A percentile compares a stretch with the other conserved stretches of the same genome.
Evolutionary conservation across 768 basidiomycete genomes (phyloP).

Genomic region (Rhodotorula diobovata): DNA sequence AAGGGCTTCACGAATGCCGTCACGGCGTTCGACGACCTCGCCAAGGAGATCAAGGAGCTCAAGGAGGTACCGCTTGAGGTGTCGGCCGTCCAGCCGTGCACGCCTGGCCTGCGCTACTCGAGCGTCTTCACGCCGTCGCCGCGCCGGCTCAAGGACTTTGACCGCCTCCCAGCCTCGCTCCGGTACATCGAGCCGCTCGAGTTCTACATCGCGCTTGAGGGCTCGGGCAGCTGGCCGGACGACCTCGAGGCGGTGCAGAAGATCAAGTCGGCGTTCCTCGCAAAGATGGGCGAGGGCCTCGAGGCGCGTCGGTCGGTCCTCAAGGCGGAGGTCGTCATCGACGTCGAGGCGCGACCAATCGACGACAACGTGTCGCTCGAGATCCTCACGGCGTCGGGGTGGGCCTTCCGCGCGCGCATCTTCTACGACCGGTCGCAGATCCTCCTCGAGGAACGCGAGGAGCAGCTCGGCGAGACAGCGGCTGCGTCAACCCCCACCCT

Average conservation of each 20-base stretch:
- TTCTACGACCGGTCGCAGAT: constrained; percentile 81
- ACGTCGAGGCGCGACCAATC: constrained; percentile 57
- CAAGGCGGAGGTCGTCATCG: constrained; percentile 51
- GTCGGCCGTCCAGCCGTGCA: constrained; percentile 67
- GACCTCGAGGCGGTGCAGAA: constrained; percentile 87
- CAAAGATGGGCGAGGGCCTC: constrained; percentile 66
- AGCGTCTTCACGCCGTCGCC: constrained; percentile 74
- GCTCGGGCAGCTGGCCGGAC: constrained; percentile 89
- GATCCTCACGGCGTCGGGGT: constrained; percentile 71
- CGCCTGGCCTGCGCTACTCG: constrained; percentile 74
- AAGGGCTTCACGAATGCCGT: constrained; percentile 56
- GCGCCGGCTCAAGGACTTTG: constrained; percentile 51
- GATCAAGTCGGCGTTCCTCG: constrained; percentile 87
- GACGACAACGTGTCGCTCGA: constrained; percentile 70
- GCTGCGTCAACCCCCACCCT: constrained; percentile 53
- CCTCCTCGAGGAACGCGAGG: constrained; percentile 62
- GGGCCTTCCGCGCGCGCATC: constrained; percentile 77
- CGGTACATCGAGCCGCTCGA: constrained; percentile 64
- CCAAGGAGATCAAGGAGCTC: constrained; percentile 67
- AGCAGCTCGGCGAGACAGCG: constrained; percentile 49
- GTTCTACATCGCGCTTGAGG: constrained; percentile 81
- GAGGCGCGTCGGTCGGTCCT: constrained; percentile 56
- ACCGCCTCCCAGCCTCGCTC: constrained; percentile 18
- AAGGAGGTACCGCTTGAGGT: constrained; percentile 71
- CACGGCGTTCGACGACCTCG: constrained; percentile 71